Evolutionary conservation across 192 early-diverging fungal genomes (phyloP).

Genomic region (Coemansia sp.): DNA sequence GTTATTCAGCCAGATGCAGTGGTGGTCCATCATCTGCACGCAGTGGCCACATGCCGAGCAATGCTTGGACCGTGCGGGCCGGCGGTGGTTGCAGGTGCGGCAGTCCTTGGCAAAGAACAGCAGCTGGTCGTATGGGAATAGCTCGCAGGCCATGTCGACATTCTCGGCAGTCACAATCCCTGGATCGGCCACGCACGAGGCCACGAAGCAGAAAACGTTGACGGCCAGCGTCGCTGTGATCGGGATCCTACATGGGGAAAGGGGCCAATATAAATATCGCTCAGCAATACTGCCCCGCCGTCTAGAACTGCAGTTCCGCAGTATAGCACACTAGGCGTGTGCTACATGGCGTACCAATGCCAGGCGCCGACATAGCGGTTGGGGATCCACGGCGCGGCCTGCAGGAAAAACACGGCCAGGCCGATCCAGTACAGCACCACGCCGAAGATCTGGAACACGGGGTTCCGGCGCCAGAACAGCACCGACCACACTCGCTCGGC

Average conservation of each 20-base stretch:
- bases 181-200: slow-evolving; percentile 27
- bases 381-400: slow-evolving; percentile 33
- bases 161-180: slow-evolving; percentile 23
- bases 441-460: slow-evolving; percentile 32
- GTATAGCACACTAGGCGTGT: background rate
- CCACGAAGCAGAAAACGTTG: slow-evolving; percentile 29
- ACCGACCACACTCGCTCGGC: slow-evolving; percentile 15
- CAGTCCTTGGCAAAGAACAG: slow-evolving; percentile 26
- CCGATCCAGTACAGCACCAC: slow-evolving; percentile 29
- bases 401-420: slow-evolving; percentile 21
- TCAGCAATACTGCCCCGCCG: too few relatives aligned
- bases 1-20: slow-evolving; percentile 52
- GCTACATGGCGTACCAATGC: slow-evolving; percentile 19
- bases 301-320: too few relatives aligned
- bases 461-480: slow-evolving; percentile 39
- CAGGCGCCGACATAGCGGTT: slow-evolving; percentile 34
- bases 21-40: slow-evolving; percentile 49
- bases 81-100: slow-evolving; percentile 24
- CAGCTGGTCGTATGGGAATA: slow-evolving; percentile 29
- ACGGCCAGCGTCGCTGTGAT: slow-evolving; percentile 21
- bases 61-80: slow-evolving; percentile 51
- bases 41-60: slow-evolving; percentile 40
- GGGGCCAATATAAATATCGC: too few relatives aligned
- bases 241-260: slow-evolving; percentile 23
- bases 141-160: slow-evolving; percentile 15